Percentiles rank a stretch among this genome's conserved stretches.
Evolutionary conservation across 202 grass and related monocot genomes (phyloP).

Genomic region (Thinopyrum obtusiflorum): DNA sequence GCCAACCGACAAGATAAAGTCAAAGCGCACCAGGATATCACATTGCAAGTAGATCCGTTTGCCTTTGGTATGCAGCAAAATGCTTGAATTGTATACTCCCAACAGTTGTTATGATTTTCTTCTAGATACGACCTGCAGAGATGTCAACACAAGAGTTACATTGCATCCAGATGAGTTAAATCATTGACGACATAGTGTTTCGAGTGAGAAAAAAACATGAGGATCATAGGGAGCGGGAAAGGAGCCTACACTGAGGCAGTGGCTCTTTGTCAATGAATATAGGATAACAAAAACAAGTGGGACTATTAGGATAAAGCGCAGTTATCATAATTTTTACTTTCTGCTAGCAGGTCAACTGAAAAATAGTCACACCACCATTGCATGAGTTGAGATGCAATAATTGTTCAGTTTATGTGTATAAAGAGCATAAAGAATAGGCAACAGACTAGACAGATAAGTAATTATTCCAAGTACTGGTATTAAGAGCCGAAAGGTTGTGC

Average conservation of each 20-base stretch:
- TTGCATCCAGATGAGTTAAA: constrained; percentile 13
- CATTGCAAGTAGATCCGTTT: constrained; percentile 10
- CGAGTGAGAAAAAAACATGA: not conserved
- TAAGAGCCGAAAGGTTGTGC: not conserved
- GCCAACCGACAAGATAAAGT: constrained; percentile 85
- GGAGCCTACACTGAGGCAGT: constrained; percentile 12
- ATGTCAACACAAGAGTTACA: constrained; percentile 26
- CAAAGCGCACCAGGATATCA: constrained; percentile 48
- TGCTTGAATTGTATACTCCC: constrained; percentile 12
- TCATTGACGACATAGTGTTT: not conserved
- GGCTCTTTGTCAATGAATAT: constrained; percentile 23
- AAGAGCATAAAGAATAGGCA: constrained; percentile 3
- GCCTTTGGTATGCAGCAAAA: constrained; percentile 28
- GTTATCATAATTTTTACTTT: constrained; percentile 47
- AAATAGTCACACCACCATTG: constrained; percentile 70
- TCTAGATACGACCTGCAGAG: constrained; percentile 12
- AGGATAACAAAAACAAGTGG: constrained; percentile 41
- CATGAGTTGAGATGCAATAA: constrained; percentile 48
- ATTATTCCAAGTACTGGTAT: not conserved
- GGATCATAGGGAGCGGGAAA: not conserved
- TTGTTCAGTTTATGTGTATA: constrained; percentile 48
- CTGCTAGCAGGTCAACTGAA: constrained; percentile 69
- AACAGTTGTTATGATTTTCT: constrained; percentile 27
- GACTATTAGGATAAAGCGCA: constrained; percentile 26
- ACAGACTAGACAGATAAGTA: not conserved